Conservation (phyloP, 768 basidiomycete species). For the Phaffia tasmanica region DNA sequence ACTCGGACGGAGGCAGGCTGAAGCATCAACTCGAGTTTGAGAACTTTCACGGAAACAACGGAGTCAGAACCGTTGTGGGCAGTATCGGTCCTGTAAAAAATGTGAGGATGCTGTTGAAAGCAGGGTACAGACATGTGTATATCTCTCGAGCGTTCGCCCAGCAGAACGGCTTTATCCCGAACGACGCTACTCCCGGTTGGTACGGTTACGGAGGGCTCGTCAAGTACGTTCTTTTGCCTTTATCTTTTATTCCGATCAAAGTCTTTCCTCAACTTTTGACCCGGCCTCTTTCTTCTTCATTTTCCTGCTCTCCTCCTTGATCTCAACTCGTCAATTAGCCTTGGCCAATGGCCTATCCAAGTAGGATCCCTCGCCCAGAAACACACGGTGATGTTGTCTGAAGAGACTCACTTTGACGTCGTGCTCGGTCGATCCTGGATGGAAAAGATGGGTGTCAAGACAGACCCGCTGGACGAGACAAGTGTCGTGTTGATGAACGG, state of each 20-base stretch:
- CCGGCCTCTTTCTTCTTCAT: background rate
- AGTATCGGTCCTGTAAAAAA: conserved; percentile 80
- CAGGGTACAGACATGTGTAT: conserved; percentile 86
- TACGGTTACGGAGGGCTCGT: conserved; percentile 82
- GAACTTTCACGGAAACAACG: conserved; percentile 78
- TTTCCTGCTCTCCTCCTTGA: background rate
- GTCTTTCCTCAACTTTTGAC: background rate
- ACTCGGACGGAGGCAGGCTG: background rate
- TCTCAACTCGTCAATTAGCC: conserved; percentile 34
- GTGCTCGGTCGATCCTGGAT: conserved; percentile 63
- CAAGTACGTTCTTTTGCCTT: conserved; percentile 10
- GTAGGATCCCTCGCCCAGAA: conserved; percentile 38
- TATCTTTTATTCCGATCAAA: background rate
- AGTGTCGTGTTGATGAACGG: conserved; percentile 76
- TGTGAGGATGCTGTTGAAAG: conserved; percentile 90
- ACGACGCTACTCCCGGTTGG: conserved; percentile 61
- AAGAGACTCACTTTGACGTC: conserved; percentile 92
- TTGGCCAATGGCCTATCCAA: conserved; percentile 80
- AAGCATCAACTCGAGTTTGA: conserved; percentile 66
- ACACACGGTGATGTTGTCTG: conserved; percentile 68
- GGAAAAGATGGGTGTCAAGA: conserved; percentile 56
- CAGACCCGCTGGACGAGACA: conserved; percentile 69
- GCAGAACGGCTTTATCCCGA: conserved; percentile 74
- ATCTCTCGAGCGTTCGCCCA: conserved; percentile 87
- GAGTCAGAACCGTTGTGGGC: conserved; percentile 83